phyloP scores from a whole-genome alignment of 2,329 filamentous ascomycete genomes.

The Pezicula neosporulosa region DNA sequence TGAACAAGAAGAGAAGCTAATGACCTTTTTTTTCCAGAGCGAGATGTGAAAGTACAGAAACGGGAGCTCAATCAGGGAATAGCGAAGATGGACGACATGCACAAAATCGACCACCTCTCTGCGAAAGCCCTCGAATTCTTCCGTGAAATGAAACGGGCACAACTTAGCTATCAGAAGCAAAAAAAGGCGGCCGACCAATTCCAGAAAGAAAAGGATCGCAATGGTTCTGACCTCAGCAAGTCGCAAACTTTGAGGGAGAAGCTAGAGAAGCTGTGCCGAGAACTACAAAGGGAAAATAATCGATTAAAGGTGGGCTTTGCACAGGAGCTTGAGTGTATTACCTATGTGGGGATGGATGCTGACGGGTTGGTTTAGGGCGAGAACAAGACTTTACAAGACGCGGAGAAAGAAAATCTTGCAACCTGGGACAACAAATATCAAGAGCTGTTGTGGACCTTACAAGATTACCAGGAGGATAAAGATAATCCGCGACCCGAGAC shows the following conservation, averaged over 20 bases:
- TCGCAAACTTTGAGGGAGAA: conserved; percentile 92
- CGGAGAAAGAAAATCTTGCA: conserved; percentile 75
- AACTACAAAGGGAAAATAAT: conserved; percentile 96
- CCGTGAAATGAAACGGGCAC: conserved; percentile 91
- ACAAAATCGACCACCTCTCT: conserved; percentile 85
- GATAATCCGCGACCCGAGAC: conserved; percentile 77
- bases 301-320: conserved; percentile 75
- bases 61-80: conserved; percentile 85
- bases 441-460: conserved; percentile 75
- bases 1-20: background rate
- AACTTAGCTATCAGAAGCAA: conserved; percentile 91
- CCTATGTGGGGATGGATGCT: conserved; percentile 10
- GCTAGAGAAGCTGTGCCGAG: conserved; percentile 90
- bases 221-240: conserved; percentile 81
- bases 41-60: conserved; percentile 91
- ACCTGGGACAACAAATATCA: conserved; percentile 85
- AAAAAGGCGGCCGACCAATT: conserved; percentile 92
- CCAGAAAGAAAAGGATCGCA: conserved; percentile 94
- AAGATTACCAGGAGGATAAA: conserved; percentile 84
- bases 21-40: conserved; percentile 54
- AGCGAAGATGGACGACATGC: conserved; percentile 87
- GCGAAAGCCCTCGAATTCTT: conserved; percentile 89
- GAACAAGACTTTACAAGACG: conserved; percentile 86
- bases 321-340: conserved; percentile 8
- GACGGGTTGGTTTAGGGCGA: conserved; percentile 62